Percentiles rank a stretch among this genome's conserved stretches.
These are phyloP conservation scores for Starmerella powellii DNA, from an alignment of 805 yeast genomes.

Conservation along the genomic window DNA sequence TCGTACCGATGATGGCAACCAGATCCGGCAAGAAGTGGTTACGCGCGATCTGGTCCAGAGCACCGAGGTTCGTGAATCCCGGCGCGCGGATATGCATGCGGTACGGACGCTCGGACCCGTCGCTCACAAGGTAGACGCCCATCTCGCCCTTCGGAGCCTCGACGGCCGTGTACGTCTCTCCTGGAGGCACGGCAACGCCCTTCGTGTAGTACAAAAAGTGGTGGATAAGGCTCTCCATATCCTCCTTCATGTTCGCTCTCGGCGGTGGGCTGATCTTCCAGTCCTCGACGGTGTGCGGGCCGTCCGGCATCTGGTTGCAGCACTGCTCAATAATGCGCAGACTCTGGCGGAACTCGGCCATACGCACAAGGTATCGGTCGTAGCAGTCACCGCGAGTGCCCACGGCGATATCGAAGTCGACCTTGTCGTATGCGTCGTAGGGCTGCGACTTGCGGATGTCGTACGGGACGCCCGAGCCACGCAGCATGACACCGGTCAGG, in stretches of 20 bases:
- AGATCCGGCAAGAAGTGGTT: conserved; percentile 85
- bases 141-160: conserved; percentile 95
- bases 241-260: conserved; percentile 71
- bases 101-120: conserved; percentile 83
- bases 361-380: conserved; percentile 76
- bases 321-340: conserved; percentile 82
- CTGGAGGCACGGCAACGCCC: conserved; percentile 80
- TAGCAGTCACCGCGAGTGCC: conserved; percentile 84
- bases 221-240: conserved; percentile 85
- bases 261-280: conserved; percentile 77
- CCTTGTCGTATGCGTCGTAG: conserved; percentile 76
- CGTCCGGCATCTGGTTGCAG: conserved; percentile 82
- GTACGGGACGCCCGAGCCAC: conserved; percentile 82
- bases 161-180: conserved; percentile 82
- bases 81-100: conserved; percentile 92
- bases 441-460: conserved; percentile 80
- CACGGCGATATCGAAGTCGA: conserved; percentile 78
- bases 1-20: conserved; percentile 86
- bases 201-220: conserved; percentile 79
- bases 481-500: conserved; percentile 75
- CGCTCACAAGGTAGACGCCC: conserved; percentile 82
- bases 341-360: conserved; percentile 87
- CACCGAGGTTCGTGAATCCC: conserved; percentile 81
- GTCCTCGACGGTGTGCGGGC: conserved; percentile 84
- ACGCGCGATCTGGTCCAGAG: conserved; percentile 74